These are phyloP conservation scores for Cordyceps fumosorosea DNA, from an alignment of 2,329 filamentous ascomycete genomes.

Conservation along the genomic window DNA sequence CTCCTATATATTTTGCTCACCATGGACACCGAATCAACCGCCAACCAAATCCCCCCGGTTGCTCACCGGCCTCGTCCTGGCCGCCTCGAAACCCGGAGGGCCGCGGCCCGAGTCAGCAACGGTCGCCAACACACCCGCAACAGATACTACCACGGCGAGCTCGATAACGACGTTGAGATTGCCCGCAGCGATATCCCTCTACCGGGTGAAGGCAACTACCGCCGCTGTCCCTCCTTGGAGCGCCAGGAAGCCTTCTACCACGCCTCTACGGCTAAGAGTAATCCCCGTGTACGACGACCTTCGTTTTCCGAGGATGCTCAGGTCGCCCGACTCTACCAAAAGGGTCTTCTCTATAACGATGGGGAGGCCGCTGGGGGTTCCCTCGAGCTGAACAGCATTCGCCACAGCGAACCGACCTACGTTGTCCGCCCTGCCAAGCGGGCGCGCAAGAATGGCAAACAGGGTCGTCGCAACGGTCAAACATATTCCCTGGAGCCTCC, in stretches of 20 bases:
- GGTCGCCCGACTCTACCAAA: constrained; percentile 35
- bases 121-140: not conserved
- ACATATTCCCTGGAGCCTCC: constrained; percentile 20
- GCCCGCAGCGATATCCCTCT: constrained; percentile 30
- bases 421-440: constrained; percentile 31
- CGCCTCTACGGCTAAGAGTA: constrained; percentile 29
- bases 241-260: constrained; percentile 42
- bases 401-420: constrained; percentile 32
- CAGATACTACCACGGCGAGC: not conserved
- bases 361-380: constrained; percentile 13
- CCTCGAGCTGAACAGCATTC: constrained; percentile 35
- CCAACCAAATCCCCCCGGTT: not conserved
- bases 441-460: constrained; percentile 21
- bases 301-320: constrained; percentile 28
- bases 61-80: not conserved
- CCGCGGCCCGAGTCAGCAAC: not conserved
- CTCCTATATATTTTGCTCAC: not conserved
- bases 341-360: constrained; percentile 37
- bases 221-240: constrained; percentile 36
- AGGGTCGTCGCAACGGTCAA: not conserved
- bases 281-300: constrained; percentile 21
- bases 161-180: constrained; percentile 27
- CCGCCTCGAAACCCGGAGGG: not conserved
- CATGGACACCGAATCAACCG: constrained; percentile 7
- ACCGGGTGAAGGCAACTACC: constrained; percentile 29